Evolutionary conservation across 208 protist genomes (phyloP).

Genomic region (Crithidia expoeki): DNA sequence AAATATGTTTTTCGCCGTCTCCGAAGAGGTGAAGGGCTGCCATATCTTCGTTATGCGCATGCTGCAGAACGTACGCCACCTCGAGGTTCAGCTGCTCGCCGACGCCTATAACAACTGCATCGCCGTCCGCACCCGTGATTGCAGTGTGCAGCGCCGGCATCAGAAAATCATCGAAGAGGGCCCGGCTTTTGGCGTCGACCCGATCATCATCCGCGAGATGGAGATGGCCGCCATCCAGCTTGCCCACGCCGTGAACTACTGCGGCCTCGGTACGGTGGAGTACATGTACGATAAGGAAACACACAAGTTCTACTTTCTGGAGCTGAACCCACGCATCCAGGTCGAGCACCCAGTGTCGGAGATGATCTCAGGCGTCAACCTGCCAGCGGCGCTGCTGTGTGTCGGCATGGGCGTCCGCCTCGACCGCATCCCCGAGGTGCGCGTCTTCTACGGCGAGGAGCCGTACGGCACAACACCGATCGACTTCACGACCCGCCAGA

Average conservation of each 20-base stretch:
- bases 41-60: slow-evolving; percentile 98
- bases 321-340: slow-evolving; percentile 98
- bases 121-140: slow-evolving; percentile 96
- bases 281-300: slow-evolving; percentile 95
- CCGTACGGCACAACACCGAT: slow-evolving; percentile 74
- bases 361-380: slow-evolving; percentile 95
- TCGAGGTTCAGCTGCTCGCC: slow-evolving; percentile 97
- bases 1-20: slow-evolving; percentile 88
- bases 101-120: slow-evolving; percentile 95
- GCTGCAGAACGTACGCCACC: slow-evolving; percentile 90
- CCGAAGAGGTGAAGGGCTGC: slow-evolving; percentile 96
- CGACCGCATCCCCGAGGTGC: slow-evolving; percentile 95
- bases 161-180: slow-evolving; percentile 99
- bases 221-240: slow-evolving; percentile 93
- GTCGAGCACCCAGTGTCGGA: slow-evolving; percentile 98
- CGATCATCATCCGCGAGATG: slow-evolving; percentile 89
- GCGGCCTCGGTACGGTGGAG: slow-evolving; percentile 96
- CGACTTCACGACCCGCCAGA: slow-evolving; percentile 83
- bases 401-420: slow-evolving; percentile 98
- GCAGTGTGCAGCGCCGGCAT: slow-evolving; percentile 98
- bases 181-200: slow-evolving; percentile 88
- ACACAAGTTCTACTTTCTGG: slow-evolving; percentile 95
- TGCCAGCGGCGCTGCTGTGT: slow-evolving; percentile 95
- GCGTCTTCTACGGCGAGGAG: slow-evolving; percentile 91
- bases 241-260: slow-evolving; percentile 93